phyloP scores from a whole-genome alignment of 495 filamentous ascomycete genomes.

The Apodospora peruviana region DNA sequence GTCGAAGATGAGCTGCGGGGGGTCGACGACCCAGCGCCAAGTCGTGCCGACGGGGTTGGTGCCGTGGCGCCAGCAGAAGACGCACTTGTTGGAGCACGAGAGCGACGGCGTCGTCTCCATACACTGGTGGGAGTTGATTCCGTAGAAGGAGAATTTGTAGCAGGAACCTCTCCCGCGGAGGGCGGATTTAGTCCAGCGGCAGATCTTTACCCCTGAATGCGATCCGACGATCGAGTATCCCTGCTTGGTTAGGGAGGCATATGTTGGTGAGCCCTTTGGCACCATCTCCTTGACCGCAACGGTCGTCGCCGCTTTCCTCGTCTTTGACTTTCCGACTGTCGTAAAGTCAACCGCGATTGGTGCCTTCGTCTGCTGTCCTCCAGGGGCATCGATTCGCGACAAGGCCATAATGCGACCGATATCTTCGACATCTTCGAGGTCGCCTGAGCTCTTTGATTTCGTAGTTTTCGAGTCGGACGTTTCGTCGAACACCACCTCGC shows the following conservation, averaged over 20 bases:
- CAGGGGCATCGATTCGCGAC: constrained; percentile 31
- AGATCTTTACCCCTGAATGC: constrained; percentile 95
- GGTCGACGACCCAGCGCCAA: constrained; percentile 94
- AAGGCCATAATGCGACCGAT: constrained; percentile 59
- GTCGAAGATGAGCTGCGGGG: constrained; percentile 78
- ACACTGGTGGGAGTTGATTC: constrained; percentile 89
- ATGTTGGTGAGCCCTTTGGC: constrained; percentile 79
- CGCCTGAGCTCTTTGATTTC: constrained; percentile 39
- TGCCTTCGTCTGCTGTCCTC: constrained; percentile 13
- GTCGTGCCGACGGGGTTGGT: constrained; percentile 95
- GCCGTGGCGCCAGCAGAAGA: constrained; percentile 98
- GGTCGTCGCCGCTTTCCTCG: constrained; percentile 34
- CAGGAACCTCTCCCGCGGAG: constrained; percentile 92
- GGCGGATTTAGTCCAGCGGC: constrained; percentile 96
- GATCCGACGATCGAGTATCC: constrained; percentile 93
- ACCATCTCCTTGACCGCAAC: constrained; percentile 81
- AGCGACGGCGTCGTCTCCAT: constrained; percentile 97
- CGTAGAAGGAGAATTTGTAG: constrained; percentile 97
- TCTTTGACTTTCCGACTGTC: constrained; percentile 47
- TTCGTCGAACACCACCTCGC: constrained; percentile 48
- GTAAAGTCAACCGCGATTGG: constrained; percentile 86
- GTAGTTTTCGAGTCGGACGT: constrained; percentile 23
- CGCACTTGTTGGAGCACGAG: constrained; percentile 95
- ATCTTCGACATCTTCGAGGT: constrained; percentile 77
- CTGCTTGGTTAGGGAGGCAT: constrained; percentile 85